These are phyloP conservation scores for Jatropha podagrica DNA, from an alignment of 441 rosid species.

Conservation along the genomic window DNA sequence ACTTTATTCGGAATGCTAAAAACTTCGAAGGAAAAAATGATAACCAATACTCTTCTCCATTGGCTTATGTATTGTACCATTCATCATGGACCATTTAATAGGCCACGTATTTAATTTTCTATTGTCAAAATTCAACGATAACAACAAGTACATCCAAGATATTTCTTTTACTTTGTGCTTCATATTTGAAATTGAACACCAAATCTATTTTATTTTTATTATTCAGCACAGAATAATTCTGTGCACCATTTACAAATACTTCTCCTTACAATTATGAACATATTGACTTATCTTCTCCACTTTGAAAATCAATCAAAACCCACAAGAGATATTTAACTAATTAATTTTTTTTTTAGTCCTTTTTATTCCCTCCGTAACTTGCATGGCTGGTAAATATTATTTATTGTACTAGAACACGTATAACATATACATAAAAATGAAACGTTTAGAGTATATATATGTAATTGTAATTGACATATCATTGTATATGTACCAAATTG, in stretches of 20 bases:
- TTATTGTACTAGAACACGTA: neutral
- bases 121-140: neutral
- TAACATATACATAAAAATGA: neutral
- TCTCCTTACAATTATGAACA: neutral
- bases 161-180: neutral
- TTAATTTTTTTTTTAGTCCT: neutral
- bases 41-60: neutral
- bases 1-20: too few species aligned
- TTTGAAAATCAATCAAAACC: neutral
- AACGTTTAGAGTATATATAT: neutral
- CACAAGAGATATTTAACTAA: neutral
- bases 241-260: slow-evolving; percentile 4
- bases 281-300: neutral
- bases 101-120: neutral
- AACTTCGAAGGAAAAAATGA: neutral
- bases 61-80: neutral
- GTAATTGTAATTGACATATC: neutral
- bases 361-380: neutral
- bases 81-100: neutral
- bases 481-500: neutral
- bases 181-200: neutral
- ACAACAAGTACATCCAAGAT: neutral
- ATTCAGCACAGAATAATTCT: slow-evolving; percentile 1
- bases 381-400: neutral
- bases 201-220: slow-evolving; percentile 10